These are phyloP conservation scores for Alternaria dauci DNA, from an alignment of 2,329 filamentous ascomycete species.

Conservation along the genomic window DNA sequence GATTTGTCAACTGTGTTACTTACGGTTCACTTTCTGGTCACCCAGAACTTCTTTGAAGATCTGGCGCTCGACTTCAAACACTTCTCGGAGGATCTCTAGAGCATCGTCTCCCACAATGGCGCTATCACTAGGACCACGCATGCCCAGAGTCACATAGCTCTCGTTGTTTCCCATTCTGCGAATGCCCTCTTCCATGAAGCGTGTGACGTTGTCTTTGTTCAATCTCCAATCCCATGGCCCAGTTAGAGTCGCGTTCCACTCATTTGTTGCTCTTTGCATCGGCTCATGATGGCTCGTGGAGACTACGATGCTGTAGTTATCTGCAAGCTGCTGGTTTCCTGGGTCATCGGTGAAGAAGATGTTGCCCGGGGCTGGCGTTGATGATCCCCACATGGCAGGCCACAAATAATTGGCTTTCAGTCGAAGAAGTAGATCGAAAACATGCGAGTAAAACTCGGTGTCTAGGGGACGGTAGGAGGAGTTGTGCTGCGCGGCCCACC, in stretches of 20 bases:
- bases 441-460: conserved; percentile 69
- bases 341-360: conserved; percentile 75
- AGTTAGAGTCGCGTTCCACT: conserved; percentile 23
- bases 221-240: conserved; percentile 41
- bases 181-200: conserved; percentile 37
- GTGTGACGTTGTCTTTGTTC: conserved; percentile 35
- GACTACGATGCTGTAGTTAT: conserved; percentile 75
- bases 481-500: conserved; percentile 56
- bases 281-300: conserved; percentile 76
- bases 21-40: conserved; percentile 21
- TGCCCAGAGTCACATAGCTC: conserved; percentile 69
- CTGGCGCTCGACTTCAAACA: conserved; percentile 23
- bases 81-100: conserved; percentile 23
- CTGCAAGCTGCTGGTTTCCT: conserved; percentile 70
- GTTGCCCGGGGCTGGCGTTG: conserved; percentile 47
- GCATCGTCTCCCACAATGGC: conserved; percentile 46
- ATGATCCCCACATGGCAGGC: conserved; percentile 68
- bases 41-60: conserved; percentile 22
- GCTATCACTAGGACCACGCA: conserved; percentile 73
- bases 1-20: neutral
- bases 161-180: conserved; percentile 66
- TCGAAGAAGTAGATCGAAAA: conserved; percentile 74
- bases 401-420: conserved; percentile 76
- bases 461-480: conserved; percentile 60
- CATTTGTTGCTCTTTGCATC: conserved; percentile 65